Conservation (phyloP, 192 early-diverging fungal species). For the Rhizophagus clarus region DNA sequence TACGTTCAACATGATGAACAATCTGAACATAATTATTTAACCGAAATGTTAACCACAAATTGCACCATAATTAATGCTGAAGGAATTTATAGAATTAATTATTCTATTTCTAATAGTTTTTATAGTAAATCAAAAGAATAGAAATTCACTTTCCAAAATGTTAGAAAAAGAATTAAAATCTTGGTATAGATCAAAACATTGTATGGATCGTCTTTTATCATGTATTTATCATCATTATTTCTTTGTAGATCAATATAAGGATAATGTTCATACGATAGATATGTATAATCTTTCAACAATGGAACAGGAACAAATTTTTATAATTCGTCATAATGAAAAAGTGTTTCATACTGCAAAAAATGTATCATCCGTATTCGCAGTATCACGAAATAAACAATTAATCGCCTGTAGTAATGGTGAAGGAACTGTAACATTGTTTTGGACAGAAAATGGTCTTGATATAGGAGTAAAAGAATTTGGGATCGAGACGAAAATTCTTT, state of each 20-base stretch:
- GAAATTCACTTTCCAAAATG: neutral
- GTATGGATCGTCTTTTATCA: neutral
- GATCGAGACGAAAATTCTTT: neutral
- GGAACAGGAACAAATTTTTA: neutral
- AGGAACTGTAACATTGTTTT: neutral
- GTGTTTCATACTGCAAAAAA: neutral
- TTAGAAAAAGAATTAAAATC: neutral
- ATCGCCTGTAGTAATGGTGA: neutral
- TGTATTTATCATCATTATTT: conserved; percentile 8
- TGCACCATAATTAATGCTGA: neutral
- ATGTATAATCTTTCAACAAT: neutral
- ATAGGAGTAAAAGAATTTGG: neutral
- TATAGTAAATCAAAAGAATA: neutral
- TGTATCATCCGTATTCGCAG: neutral
- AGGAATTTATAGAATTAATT: neutral
- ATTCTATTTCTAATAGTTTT: neutral
- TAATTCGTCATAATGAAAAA: neutral
- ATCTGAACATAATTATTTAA: neutral
- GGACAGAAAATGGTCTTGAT: conserved; percentile 1
- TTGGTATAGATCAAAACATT: neutral
- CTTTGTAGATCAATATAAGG: conserved; percentile 1
- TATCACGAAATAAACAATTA: neutral
- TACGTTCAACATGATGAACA: neutral
- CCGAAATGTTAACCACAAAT: neutral
- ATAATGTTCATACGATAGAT: neutral